A percentile compares a stretch with the other conserved stretches of the same genome.
Conservation (phyloP, 169 alveolate species). For the Theileria orientalis region DNA sequence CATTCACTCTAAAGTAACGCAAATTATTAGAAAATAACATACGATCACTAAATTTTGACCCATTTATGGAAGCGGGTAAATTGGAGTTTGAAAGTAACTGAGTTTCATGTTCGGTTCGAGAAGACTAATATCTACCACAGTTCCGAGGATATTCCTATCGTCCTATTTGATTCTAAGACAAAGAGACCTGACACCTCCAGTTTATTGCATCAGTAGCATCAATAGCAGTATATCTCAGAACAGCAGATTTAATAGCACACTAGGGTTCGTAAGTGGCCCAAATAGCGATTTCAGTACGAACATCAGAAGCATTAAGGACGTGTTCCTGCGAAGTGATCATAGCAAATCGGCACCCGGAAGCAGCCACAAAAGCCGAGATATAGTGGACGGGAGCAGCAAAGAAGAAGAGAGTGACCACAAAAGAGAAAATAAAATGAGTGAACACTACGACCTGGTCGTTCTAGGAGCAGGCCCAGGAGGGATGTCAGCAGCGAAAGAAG, state of each 20-base stretch:
- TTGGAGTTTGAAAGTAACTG: background rate
- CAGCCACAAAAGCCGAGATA: no score
- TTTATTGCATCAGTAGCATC: no score
- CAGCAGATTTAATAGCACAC: no score
- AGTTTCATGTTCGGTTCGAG: background rate
- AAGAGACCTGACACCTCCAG: no score
- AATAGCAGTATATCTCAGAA: no score
- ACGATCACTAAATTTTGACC: background rate
- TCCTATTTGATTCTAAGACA: background rate
- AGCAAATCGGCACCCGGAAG: no score
- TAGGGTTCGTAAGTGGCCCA: no score
- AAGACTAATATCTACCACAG: background rate
- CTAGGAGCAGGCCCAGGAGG: conserved; percentile 93
- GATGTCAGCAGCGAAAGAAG: conserved; percentile 93
- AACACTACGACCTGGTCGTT: conserved; percentile 77
- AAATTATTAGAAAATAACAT: background rate
- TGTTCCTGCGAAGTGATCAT: no score
- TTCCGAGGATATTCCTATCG: conserved; percentile 3
- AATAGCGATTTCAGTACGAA: no score
- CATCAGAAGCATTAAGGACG: no score
- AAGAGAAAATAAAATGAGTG: background rate
- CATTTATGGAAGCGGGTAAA: background rate
- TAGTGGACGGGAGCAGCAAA: no score
- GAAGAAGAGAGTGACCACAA: background rate
- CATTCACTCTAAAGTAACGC: no score